Conservation (phyloP, 176 grass and related monocot genomes). For the Rhynchospora pubera region DNA sequence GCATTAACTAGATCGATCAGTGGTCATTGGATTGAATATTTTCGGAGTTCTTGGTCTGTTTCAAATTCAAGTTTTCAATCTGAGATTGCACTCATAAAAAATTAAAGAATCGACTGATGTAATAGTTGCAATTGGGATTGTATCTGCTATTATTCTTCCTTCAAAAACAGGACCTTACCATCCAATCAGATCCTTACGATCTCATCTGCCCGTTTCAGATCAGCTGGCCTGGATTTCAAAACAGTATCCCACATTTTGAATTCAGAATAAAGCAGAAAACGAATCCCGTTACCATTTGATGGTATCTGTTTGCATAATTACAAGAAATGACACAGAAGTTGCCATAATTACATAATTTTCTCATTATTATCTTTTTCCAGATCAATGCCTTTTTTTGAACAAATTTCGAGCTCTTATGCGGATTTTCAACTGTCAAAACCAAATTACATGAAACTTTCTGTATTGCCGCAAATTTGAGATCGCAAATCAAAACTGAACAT, state of each 20-base stretch:
- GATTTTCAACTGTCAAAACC: not conserved
- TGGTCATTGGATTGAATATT: too few species aligned
- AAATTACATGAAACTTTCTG: not conserved
- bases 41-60: too few species aligned
- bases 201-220: not conserved
- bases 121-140: not conserved
- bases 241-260: not conserved
- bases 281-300: not conserved
- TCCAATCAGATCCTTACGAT: not conserved
- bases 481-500: not conserved
- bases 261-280: not conserved
- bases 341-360: not conserved
- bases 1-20: not conserved
- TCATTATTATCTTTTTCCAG: conserved; percentile 3
- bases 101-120: too few species aligned
- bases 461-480: not conserved
- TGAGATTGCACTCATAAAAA: not conserved
- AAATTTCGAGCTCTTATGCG: not conserved
- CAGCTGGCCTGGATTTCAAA: not conserved
- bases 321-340: not conserved
- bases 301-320: not conserved
- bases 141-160: not conserved
- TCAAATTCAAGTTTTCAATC: not conserved
- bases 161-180: not conserved
- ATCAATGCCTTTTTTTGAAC: not conserved